Evolutionary conservation across 2,329 filamentous ascomycete genomes (phyloP).

Genomic region (Scedosporium boydii): DNA sequence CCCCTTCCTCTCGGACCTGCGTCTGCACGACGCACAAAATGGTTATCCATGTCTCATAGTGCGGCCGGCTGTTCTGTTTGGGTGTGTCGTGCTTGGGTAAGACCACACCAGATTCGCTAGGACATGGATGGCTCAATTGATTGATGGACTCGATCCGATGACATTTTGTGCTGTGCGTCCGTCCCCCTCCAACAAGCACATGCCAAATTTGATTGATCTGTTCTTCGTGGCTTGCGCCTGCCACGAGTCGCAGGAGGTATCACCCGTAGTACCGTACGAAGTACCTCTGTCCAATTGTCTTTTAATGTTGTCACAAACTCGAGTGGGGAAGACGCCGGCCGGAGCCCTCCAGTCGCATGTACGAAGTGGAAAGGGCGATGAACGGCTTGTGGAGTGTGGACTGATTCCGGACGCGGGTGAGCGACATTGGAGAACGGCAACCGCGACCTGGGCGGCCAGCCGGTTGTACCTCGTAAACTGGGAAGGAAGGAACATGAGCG

Average conservation of each 20-base stretch:
- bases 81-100: neutral
- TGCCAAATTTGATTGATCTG: neutral
- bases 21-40: neutral
- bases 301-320: too few species aligned
- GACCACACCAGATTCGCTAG: neutral
- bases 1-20: slow-evolving; percentile 1
- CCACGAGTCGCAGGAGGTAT: neutral
- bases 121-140: neutral
- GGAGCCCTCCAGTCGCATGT: neutral
- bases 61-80: neutral
- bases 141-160: neutral
- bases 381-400: neutral
- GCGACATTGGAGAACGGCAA: neutral
- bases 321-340: neutral
- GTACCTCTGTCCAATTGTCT: too few species aligned
- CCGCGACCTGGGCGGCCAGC: neutral
- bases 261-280: too few species aligned
- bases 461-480: too few species aligned
- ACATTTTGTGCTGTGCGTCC: neutral
- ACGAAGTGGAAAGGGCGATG: neutral
- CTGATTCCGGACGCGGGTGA: too few species aligned
- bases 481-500: too few species aligned
- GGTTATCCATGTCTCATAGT: neutral
- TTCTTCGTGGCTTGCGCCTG: neutral
- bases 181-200: neutral